Evolutionary conservation across 2,329 filamentous ascomycete species (phyloP).

Genomic region (Sarocladium oryzae): DNA sequence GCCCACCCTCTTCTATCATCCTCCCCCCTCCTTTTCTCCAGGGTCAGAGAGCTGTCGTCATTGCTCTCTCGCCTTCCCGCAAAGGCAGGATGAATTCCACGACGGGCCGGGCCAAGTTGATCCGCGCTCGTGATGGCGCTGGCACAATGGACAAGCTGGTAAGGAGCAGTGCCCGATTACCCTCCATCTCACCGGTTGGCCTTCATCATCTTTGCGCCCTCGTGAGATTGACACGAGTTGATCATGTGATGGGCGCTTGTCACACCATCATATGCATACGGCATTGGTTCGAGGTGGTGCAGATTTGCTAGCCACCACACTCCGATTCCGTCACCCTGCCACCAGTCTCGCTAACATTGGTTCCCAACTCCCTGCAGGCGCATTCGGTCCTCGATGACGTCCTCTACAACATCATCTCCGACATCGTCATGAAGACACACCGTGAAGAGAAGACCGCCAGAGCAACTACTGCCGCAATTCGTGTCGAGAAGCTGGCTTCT

Average conservation of each 20-base stretch:
- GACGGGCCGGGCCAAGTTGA: slow-evolving; percentile 51
- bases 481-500: slow-evolving; percentile 55
- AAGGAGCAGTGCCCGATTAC: slow-evolving; percentile 23
- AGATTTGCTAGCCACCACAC: background rate
- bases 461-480: slow-evolving; percentile 57
- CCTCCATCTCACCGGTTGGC: background rate
- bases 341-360: slow-evolving; percentile 9
- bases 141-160: slow-evolving; percentile 53
- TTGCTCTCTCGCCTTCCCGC: slow-evolving; percentile 15
- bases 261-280: background rate
- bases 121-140: slow-evolving; percentile 46
- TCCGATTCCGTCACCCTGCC: background rate
- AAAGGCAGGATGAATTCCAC: slow-evolving; percentile 31
- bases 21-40: slow-evolving; percentile 18
- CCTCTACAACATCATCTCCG: slow-evolving; percentile 70
- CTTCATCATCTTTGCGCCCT: slow-evolving; percentile 4
- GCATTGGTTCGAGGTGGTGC: slow-evolving; percentile 5
- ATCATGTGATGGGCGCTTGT: background rate
- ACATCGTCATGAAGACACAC: slow-evolving; percentile 67
- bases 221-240: background rate
- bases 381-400: slow-evolving; percentile 66
- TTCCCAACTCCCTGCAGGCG: slow-evolving; percentile 34
- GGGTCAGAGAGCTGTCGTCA: slow-evolving; percentile 17
- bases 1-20: background rate
- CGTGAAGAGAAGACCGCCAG: slow-evolving; percentile 72